Base-by-base conservation (phyloP, 441 rosid genomes). In the Eutrema salsugineum region DNA sequence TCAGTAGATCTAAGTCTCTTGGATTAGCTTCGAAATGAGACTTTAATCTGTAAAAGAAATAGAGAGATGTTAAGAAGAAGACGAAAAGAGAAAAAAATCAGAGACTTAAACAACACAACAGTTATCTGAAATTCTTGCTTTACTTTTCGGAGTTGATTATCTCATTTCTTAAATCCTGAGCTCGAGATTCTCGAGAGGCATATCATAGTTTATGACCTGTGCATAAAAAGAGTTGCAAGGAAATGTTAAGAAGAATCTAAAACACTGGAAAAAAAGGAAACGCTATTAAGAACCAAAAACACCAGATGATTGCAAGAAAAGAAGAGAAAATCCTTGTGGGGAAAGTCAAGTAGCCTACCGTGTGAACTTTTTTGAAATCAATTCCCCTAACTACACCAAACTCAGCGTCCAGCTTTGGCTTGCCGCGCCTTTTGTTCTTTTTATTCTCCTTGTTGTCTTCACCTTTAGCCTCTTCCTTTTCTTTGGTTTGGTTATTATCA, bases 301-400 rank as follows among this genome's bases (percentile, higher is more conserved):
- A 71, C 11, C 38, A 50, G 11, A 42, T n/a, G 22, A 39, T n/a
- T 15, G 22, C 40, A 40, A 14, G n/a, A 5, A 51, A 36, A 46
- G 9, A 36, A 36, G 32, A n/a, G 14, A 50, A 24, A 11, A 39
- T 3, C 22, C 4, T 4, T n/a, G n/a, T n/a, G n/a, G n/a, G n/a
- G n/a, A n/a, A n/a, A n/a, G n/a, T 24, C 27, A 24, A 24, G 22
- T 64, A 71, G 55, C 87, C 63, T 85, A 93, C 98, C 81, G 97
- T 93, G 80, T 88, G 81, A 20, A 95, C 97, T 71, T 88, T 89
- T 83, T 95, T 95, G 77, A 95, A 95, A 78, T 95, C 99, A 68
- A 93, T 92, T 68, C 98, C 99, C 66, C 99, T 85, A 72, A 91
- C 98, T 4, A 95, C 99, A 67, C 98, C 93, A 69, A 95, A 95